Percentiles rank a stretch among this genome's conserved stretches.
phyloP scores from a whole-genome alignment of 2,329 filamentous ascomycete species.

The Trichoderma atrobrunneum region DNA sequence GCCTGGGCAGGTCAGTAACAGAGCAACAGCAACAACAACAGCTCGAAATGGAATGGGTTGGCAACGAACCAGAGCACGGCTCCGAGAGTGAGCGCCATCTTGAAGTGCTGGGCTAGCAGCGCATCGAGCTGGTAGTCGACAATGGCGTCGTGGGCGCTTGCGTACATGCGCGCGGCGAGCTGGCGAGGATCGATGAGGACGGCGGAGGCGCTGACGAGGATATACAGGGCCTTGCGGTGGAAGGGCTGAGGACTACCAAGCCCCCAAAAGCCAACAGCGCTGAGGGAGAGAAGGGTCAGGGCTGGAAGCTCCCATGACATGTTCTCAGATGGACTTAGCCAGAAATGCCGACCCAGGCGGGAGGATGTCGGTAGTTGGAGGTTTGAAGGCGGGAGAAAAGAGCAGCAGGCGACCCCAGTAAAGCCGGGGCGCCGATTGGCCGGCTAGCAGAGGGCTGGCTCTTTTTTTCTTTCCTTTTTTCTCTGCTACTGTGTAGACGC shows the following conservation, averaged over 20 bases:
- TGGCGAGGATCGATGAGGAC: slow-evolving; percentile 35
- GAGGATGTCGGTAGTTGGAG: slow-evolving; percentile 30
- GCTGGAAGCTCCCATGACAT: slow-evolving; percentile 44
- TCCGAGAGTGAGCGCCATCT: slow-evolving; percentile 53
- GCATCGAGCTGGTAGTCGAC: slow-evolving; percentile 46
- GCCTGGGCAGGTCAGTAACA: slow-evolving; percentile 50
- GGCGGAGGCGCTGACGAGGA: slow-evolving; percentile 32
- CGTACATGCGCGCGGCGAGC: slow-evolving; percentile 31
- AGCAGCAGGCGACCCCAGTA: slow-evolving; percentile 24
- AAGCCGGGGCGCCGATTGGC: slow-evolving; percentile 29
- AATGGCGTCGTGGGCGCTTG: slow-evolving; percentile 32
- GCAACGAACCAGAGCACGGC: slow-evolving; percentile 49
- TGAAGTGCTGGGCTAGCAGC: slow-evolving; percentile 48
- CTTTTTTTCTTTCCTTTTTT: not conserved
- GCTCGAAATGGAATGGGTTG: not conserved
- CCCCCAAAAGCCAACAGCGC: slow-evolving; percentile 39
- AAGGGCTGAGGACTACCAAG: slow-evolving; percentile 34
- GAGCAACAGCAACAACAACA: not conserved
- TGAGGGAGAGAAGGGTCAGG: slow-evolving; percentile 41
- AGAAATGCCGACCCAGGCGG: slow-evolving; percentile 18
- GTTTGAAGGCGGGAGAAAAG: slow-evolving; percentile 27
- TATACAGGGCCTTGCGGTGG: slow-evolving; percentile 33
- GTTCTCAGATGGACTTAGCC: slow-evolving; percentile 33
- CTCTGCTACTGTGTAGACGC: not conserved
- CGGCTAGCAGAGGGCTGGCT: slow-evolving; percentile 13